Evolutionary conservation across 1,139 yeast genomes (phyloP).

Genomic region (Suhomyces bolitotheri): DNA sequence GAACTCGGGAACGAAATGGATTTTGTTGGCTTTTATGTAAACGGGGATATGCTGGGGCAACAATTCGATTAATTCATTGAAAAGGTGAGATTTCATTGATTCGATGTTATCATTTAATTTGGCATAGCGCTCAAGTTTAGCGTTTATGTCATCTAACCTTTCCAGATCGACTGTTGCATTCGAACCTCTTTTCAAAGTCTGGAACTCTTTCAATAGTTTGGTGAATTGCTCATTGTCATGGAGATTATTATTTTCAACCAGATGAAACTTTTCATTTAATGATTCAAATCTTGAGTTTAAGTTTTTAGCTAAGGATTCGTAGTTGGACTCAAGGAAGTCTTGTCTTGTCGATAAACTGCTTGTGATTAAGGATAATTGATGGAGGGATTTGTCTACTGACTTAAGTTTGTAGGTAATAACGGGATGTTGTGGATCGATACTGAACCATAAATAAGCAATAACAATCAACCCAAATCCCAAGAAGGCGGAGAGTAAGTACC

Average conservation of each 20-base stretch:
- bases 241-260: slow-evolving; percentile 14
- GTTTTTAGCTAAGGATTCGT: slow-evolving; percentile 17
- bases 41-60: slow-evolving; percentile 39
- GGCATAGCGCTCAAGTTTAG: slow-evolving; percentile 21
- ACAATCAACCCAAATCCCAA: not conserved
- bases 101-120: slow-evolving; percentile 22
- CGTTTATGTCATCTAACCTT: slow-evolving; percentile 22
- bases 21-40: slow-evolving; percentile 32
- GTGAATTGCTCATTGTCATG: slow-evolving; percentile 14
- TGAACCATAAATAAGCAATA: not conserved
- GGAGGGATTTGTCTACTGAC: not conserved
- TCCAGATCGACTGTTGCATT: slow-evolving; percentile 12
- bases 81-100: slow-evolving; percentile 22
- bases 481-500: not conserved
- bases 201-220: slow-evolving; percentile 15
- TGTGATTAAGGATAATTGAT: slow-evolving; percentile 16
- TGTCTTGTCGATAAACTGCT: slow-evolving; percentile 17
- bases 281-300: slow-evolving; percentile 22
- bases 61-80: slow-evolving; percentile 22
- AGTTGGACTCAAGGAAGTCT: slow-evolving; percentile 18
- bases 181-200: slow-evolving; percentile 6
- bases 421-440: not conserved
- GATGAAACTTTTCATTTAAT: slow-evolving; percentile 19
- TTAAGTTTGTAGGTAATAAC: not conserved
- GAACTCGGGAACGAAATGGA: slow-evolving; percentile 45